A percentile compares a stretch with the other conserved stretches of the same genome.
phyloP scores from a whole-genome alignment of 2,329 filamentous ascomycete genomes.

The Colletotrichum theobromicola region DNA sequence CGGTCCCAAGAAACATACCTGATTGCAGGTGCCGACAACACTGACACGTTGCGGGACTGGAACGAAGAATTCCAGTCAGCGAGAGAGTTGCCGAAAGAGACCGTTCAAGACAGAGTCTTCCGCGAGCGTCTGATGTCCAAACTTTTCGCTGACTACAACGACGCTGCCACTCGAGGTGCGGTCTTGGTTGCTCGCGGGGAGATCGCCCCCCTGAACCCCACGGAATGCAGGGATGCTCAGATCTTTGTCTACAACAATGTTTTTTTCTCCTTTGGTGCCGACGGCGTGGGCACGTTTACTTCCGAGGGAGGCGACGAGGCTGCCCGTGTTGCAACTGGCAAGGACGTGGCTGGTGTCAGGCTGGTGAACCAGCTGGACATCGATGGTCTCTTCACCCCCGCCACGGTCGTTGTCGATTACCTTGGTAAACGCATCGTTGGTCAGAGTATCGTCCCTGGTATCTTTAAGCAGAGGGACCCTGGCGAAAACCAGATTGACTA shows the following conservation, averaged over 20 bases:
- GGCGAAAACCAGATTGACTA: constrained; percentile 99
- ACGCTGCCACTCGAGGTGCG: constrained; percentile 90
- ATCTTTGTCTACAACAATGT: constrained; percentile 99
- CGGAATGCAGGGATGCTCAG: constrained; percentile 89
- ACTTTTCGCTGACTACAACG: constrained; percentile 96
- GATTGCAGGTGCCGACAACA: constrained; percentile 88
- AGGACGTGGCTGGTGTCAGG: constrained; percentile 93
- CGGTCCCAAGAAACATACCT: constrained; percentile 93
- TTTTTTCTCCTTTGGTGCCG: constrained; percentile 98
- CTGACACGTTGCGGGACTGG: constrained; percentile 95
- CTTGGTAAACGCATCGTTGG: constrained; percentile 96
- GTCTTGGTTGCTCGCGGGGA: constrained; percentile 92
- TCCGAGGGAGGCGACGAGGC: constrained; percentile 97
- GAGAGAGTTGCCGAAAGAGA: constrained; percentile 90
- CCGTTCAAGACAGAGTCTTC: constrained; percentile 94
- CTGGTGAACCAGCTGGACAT: constrained; percentile 98
- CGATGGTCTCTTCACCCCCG: constrained; percentile 90
- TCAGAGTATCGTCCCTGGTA: constrained; percentile 97
- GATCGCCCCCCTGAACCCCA: constrained; percentile 92
- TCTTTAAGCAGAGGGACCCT: constrained; percentile 97
- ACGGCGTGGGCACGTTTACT: constrained; percentile 96
- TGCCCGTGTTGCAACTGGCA: constrained; percentile 92
- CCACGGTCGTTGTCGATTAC: constrained; percentile 96
- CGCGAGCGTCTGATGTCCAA: constrained; percentile 93
- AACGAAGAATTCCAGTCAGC: constrained; percentile 99